Conservation (phyloP, 768 basidiomycete species). For the Mycena polygramma region DNA sequence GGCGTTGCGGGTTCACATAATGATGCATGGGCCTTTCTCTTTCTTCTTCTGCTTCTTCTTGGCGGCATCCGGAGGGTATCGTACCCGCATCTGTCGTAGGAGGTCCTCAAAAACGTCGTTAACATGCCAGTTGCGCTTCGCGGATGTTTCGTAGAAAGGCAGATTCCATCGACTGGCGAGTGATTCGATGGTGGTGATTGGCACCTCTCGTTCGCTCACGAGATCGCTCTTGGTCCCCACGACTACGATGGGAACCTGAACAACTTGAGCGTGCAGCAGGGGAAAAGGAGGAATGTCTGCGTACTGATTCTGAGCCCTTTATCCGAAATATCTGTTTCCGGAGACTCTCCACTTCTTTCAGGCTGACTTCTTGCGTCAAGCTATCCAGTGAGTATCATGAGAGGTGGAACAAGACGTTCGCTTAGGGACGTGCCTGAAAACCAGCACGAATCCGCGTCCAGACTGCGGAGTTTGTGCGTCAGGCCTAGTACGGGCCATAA, state of each 20-base stretch:
- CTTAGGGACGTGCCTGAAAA: constrained; percentile 71
- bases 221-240: constrained; percentile 91
- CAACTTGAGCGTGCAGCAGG: constrained; percentile 14
- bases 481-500: constrained; percentile 7
- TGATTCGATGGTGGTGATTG: constrained; percentile 70
- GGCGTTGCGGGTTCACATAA: constrained; percentile 53
- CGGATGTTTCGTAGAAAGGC: constrained; percentile 91
- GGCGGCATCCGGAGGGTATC: constrained; percentile 67
- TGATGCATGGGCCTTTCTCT: constrained; percentile 48
- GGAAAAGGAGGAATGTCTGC: constrained; percentile 36
- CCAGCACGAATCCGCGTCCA: constrained; percentile 84
- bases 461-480: constrained; percentile 53
- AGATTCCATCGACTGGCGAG: constrained; percentile 76
- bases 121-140: constrained; percentile 87
- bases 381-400: constrained; percentile 51
- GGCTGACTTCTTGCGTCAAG: constrained; percentile 83
- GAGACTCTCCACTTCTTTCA: constrained; percentile 84
- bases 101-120: constrained; percentile 84
- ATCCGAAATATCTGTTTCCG: constrained; percentile 87
- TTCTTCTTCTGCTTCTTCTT: constrained; percentile 51
- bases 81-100: constrained; percentile 77
- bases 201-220: constrained; percentile 84
- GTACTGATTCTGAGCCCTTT: constrained; percentile 76
- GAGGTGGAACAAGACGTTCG: constrained; percentile 14
- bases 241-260: constrained; percentile 83